These are phyloP conservation scores for Coniferiporia sulphurascens DNA, from an alignment of 1,284 basidiomycete genomes.

Conservation along the genomic window DNA sequence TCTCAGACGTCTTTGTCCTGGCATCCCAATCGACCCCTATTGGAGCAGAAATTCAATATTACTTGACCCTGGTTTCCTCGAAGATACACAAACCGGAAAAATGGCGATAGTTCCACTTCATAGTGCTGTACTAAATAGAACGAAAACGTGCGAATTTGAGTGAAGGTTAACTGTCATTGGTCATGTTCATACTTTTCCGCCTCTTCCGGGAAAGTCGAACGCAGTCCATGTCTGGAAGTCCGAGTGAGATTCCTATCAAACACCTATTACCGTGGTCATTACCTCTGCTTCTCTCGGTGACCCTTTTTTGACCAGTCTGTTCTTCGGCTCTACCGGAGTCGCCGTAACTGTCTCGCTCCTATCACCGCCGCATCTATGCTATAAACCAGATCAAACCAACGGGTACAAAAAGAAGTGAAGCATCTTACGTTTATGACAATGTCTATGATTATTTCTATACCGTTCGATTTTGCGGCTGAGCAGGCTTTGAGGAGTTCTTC, in stretches of 20 bases:
- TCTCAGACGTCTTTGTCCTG: conserved; percentile 52
- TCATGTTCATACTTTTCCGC: conserved; percentile 50
- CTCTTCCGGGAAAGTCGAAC: conserved; percentile 79
- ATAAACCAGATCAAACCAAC: neutral
- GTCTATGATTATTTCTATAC: conserved; percentile 69
- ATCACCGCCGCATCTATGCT: conserved; percentile 87
- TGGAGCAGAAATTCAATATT: neutral
- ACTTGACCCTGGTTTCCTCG: neutral
- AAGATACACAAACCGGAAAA: conserved; percentile 52
- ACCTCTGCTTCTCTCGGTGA: conserved; percentile 71
- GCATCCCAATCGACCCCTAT: conserved; percentile 86
- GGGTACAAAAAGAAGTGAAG: conserved; percentile 6
- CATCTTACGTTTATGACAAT: conserved; percentile 67
- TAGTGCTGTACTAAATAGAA: conserved; percentile 52
- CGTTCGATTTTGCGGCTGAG: conserved; percentile 46
- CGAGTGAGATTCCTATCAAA: neutral
- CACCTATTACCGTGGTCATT: conserved; percentile 4
- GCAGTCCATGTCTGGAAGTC: conserved; percentile 72
- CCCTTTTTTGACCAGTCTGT: conserved; percentile 55
- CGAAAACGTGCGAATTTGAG: neutral
- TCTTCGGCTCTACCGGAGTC: conserved; percentile 65
- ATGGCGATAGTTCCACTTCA: conserved; percentile 67
- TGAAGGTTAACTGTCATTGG: neutral
- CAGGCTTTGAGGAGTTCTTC: conserved; percentile 75
- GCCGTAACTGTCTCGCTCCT: conserved; percentile 71